Evolutionary conservation across 176 grass and related monocot species (phyloP), one percentile per base, ranked within the genome.

Genomic region (Oryza glaberrima): DNA sequence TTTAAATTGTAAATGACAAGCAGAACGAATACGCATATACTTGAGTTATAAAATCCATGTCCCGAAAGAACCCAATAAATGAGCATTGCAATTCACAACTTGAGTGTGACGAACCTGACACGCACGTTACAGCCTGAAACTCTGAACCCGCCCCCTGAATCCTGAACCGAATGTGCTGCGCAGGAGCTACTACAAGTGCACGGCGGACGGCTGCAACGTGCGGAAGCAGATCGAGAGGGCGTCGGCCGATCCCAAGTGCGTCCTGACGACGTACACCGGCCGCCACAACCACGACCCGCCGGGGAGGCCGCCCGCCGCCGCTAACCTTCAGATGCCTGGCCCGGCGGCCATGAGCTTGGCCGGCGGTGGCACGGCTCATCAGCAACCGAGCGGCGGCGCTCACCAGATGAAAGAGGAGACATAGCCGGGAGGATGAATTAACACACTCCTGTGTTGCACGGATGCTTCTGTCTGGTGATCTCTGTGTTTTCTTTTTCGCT

Each of bases 161-260:
- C 52, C 30, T 13, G 5, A 63, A 4, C 2, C 8, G 8, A 11
- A 11, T 63, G 58, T 63, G 58, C 1, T 63, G 1, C 25, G 81
- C 71, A 87, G 89, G 85, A 87, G 89, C 81, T 91, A 91, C 89
- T 91, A 91, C 89, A 91, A 91, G 71, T 91, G 89, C 76, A 87
- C 41, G 4, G 84, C 85, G 0, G 81, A 87, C 13, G 75, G 65
- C 9, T 87, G 89, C 70, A 91, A 91, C 77, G 85, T 87, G 65
- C 85, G 89, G 17, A 87, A 91, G 76, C 85, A 87, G 76, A 91
- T 91, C 30, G 85, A 91, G 81, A 83, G 89, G 81, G 81, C 89
- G 9, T 56, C 81, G 28, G 48, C 22, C 1, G 81, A 87, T 34
- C 85, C 81, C 34, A 87, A 72, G 65, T 91, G 85, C 35, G 85